Evolutionary conservation across 2,329 filamentous ascomycete species (phyloP).

Genomic region (Graphium sp.): DNA sequence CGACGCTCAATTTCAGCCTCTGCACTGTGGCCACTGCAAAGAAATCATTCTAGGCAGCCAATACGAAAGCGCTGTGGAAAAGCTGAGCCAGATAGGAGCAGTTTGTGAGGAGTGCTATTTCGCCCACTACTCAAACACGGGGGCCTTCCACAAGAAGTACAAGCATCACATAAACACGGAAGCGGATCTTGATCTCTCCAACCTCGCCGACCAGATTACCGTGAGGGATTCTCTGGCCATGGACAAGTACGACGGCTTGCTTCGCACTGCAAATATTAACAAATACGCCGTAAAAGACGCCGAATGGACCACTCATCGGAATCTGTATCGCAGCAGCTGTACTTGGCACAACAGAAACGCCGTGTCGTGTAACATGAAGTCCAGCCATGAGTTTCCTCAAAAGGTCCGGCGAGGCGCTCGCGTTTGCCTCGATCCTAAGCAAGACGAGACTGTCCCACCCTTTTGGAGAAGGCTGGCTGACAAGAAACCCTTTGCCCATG

Average conservation of each 20-base stretch:
- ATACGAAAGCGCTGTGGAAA: constrained; percentile 7
- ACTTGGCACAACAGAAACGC: background rate
- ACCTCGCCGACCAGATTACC: too few relatives aligned
- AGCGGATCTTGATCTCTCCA: constrained; percentile 6
- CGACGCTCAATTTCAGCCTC: constrained; percentile 8
- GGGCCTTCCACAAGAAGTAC: constrained; percentile 13
- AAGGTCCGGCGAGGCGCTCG: constrained; percentile 5
- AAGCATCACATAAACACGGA: constrained; percentile 13
- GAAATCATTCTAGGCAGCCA: constrained; percentile 9
- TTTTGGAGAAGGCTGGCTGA: constrained; percentile 13
- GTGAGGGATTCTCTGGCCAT: constrained; percentile 9
- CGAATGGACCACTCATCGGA: background rate
- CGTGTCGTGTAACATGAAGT: background rate
- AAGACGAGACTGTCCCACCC: constrained; percentile 11
- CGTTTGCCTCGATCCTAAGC: constrained; percentile 9
- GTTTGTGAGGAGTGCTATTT: constrained; percentile 19
- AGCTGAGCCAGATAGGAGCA: constrained; percentile 3
- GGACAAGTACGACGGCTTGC: constrained; percentile 9
- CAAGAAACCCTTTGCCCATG: constrained; percentile 18
- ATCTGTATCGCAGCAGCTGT: too few relatives aligned
- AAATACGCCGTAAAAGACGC: background rate
- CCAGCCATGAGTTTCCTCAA: constrained; percentile 6
- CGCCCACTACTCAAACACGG: constrained; percentile 10
- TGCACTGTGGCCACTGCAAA: constrained; percentile 8
- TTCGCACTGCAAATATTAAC: constrained; percentile 5